A percentile compares a stretch with the other conserved stretches of the same genome.
These are phyloP conservation scores for Mucor indicus DNA, from an alignment of 371 early-diverging fungal genomes.

Conservation along the genomic window DNA sequence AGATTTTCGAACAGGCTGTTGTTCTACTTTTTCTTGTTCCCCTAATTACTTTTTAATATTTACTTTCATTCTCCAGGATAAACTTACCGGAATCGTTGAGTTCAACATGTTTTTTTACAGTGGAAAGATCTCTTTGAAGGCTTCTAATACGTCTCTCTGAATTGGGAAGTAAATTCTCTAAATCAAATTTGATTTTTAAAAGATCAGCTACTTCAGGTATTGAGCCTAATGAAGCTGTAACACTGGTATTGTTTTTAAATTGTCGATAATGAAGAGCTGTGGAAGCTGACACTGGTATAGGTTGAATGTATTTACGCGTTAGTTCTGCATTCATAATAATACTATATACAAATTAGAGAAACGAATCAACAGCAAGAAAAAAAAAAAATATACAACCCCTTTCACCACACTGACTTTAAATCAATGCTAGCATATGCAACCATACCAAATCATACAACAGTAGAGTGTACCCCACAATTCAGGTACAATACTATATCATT, in stretches of 20 bases:
- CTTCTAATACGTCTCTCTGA: conserved; percentile 20
- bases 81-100: conserved; percentile 2
- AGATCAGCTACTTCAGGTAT: conserved; percentile 34
- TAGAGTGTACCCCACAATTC: too few species aligned
- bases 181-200: conserved; percentile 27
- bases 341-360: too few species aligned
- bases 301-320: conserved; percentile 26
- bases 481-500: too few species aligned
- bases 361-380: too few species aligned
- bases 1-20: too few species aligned
- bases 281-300: conserved; percentile 13
- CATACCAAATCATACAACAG: too few species aligned
- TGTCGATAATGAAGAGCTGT: conserved; percentile 1
- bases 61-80: too few species aligned
- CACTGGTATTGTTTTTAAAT: neutral
- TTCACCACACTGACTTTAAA: too few species aligned
- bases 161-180: conserved; percentile 23
- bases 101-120: neutral
- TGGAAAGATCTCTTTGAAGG: conserved; percentile 18
- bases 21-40: too few species aligned
- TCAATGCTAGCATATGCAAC: too few species aligned
- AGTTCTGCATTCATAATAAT: conserved; percentile 22
- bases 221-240: neutral
- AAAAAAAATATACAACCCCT: too few species aligned
- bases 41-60: too few species aligned